Base-by-base conservation (phyloP, 306 rosid species). In the Acacia acuminata region DNA sequence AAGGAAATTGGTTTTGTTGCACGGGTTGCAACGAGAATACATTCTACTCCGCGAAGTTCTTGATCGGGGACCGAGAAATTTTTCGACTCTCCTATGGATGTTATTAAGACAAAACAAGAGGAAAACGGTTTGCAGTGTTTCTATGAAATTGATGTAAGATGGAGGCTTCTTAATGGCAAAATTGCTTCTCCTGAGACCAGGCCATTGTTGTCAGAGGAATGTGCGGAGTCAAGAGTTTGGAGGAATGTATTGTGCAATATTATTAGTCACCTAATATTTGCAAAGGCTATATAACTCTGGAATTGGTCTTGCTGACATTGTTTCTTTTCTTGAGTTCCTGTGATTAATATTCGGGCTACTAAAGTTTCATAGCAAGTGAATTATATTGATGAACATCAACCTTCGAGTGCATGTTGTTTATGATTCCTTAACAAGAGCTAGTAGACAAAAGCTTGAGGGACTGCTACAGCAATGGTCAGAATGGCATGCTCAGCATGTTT, bases 1-100 rank as follows among this genome's bases (percentile, higher is more conserved):
- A 83, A 84, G 98, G 98, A 77, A 90, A 92, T 80, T 95, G 99
- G 99, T 93, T 93, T 85, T 95, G 99, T 88, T 85, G 96, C 85
- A 43, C 53, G 2, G 94, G 89, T 34, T 95, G 99, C 92, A 84
- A 71, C 44, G n/a, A 88, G 85, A 84, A 90, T 92, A 86, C 92
- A 93, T 83, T 82, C 91, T 82, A 88, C 94, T 82, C 71, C 93
- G 87, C 87, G 87, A 91, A 93, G 79, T 82, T 92, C 66, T 84
- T 93, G 79, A 72, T 82, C 38, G 63, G 96, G 91, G 75, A 85
- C 87, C 42, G 98, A 93, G 78, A 90, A 87, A 84, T 93, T 95
- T 81, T 94, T 93, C 34, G 88, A 90, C 63, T 83, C 91, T 73
- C 90, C 85, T 44, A 76, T 92, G 91, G 81, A 81, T 80, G 78